phyloP scores from a whole-genome alignment of 108 stramenopile species.

The Nitzschia sp. region DNA sequence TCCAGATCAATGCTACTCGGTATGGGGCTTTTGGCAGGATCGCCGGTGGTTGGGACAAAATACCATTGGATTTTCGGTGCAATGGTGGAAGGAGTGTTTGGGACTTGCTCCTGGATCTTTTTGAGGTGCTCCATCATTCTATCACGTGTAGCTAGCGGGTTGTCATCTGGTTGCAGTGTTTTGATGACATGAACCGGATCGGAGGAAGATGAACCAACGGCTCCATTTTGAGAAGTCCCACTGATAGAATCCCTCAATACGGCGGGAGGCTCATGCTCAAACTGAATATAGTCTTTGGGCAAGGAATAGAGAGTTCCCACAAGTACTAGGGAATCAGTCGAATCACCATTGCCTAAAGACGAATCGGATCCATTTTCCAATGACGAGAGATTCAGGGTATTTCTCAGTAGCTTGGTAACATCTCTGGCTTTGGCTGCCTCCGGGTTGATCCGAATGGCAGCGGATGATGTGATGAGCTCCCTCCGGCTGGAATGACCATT shows the following conservation, averaged over 20 bases:
- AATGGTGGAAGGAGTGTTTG: conserved; percentile 21
- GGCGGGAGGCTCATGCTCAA: conserved; percentile 36
- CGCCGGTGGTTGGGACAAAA: conserved; percentile 35
- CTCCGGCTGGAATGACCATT: conserved; percentile 8
- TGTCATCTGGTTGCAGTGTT: conserved; percentile 43
- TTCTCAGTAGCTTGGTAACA: conserved; percentile 48
- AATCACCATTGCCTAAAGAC: background rate
- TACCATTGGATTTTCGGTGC: conserved; percentile 55
- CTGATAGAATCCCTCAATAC: background rate
- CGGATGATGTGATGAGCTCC: conserved; percentile 51
- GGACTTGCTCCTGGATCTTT: conserved; percentile 8
- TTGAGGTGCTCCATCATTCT: conserved; percentile 39
- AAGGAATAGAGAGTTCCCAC: conserved; percentile 57
- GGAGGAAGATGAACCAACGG: background rate
- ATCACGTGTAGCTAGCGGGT: conserved; percentile 33
- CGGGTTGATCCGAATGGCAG: conserved; percentile 45
- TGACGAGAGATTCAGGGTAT: conserved; percentile 36
- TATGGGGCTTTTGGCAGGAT: conserved; percentile 24
- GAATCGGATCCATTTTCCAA: background rate
- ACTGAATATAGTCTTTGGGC: conserved; percentile 47
- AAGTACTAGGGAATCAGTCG: conserved; percentile 42
- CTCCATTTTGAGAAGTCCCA: background rate
- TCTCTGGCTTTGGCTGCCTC: conserved; percentile 44
- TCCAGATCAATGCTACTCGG: conserved; percentile 53
- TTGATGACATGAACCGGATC: conserved; percentile 48